Percentiles rank a stretch among this genome's conserved stretches.
phyloP scores from a whole-genome alignment of 225 moss, liverwort and hornwort species.

The Lunularia cruciata region DNA sequence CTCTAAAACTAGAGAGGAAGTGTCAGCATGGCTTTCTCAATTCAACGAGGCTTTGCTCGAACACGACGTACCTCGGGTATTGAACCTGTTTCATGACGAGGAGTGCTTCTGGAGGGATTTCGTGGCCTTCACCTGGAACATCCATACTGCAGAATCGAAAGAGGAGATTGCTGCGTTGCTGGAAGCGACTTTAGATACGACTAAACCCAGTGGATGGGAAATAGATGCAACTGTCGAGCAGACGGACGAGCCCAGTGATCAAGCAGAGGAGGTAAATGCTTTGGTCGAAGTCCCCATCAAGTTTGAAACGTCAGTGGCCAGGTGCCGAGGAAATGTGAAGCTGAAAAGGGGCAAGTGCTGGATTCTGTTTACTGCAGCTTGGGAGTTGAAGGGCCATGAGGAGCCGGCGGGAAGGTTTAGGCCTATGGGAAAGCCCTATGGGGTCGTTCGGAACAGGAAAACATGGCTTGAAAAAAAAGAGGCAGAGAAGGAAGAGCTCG shows the following conservation, averaged over 20 bases:
- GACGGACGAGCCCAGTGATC: no score
- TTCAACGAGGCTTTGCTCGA: slow-evolving; percentile 6
- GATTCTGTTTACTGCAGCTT: slow-evolving; percentile 3
- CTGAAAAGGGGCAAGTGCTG: slow-evolving; percentile 25
- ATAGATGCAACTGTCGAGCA: slow-evolving; percentile 9
- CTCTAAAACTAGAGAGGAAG: no score
- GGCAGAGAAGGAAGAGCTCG: slow-evolving; percentile 33
- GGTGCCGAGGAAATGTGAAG: slow-evolving; percentile 16
- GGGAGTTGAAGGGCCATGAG: slow-evolving; percentile 26
- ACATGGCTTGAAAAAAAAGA: slow-evolving; percentile 39
- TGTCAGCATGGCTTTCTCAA: slow-evolving; percentile 4
- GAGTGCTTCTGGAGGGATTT: slow-evolving; percentile 31
- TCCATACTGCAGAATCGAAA: slow-evolving; percentile 24
- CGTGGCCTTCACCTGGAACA: slow-evolving; percentile 25
- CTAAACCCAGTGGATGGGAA: slow-evolving; percentile 5
- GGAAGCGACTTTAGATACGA: neutral
- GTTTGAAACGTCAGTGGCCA: slow-evolving; percentile 10
- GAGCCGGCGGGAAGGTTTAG: slow-evolving; percentile 7
- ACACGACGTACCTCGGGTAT: neutral
- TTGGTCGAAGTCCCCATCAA: slow-evolving; percentile 1
- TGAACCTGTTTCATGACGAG: slow-evolving; percentile 18
- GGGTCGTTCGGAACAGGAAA: neutral
- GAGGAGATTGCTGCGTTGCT: slow-evolving; percentile 17
- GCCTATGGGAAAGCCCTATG: neutral
- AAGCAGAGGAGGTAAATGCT: neutral